Evolutionary conservation across 768 basidiomycete species (phyloP).

Genomic region (Stropharia rugosoannulata): DNA sequence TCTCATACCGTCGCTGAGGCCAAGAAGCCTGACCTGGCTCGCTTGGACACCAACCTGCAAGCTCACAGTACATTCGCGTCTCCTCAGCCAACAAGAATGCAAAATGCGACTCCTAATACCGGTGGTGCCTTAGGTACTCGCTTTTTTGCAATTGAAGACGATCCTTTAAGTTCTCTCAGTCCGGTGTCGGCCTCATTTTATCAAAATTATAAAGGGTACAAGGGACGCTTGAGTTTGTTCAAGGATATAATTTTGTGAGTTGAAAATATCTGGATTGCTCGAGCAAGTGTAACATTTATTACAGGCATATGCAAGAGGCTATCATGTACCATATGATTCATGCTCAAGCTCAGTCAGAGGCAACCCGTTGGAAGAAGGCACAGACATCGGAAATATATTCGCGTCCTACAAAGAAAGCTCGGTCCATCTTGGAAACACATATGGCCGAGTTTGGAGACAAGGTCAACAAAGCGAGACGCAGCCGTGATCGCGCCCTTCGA

Average conservation of each 20-base stretch:
- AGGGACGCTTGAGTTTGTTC: slow-evolving; percentile 17
- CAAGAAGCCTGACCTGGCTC: background rate
- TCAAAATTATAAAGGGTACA: slow-evolving; percentile 8
- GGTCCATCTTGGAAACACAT: slow-evolving; percentile 23
- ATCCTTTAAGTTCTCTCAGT: background rate
- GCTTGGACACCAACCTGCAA: no score
- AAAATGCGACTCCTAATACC: no score
- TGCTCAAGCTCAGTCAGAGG: slow-evolving; percentile 17
- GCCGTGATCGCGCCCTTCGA: slow-evolving; percentile 20
- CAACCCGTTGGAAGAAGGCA: slow-evolving; percentile 29
- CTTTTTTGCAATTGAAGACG: background rate
- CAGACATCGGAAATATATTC: slow-evolving; percentile 27
- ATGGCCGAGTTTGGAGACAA: slow-evolving; percentile 16
- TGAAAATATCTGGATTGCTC: background rate
- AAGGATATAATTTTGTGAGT: slow-evolving; percentile 22
- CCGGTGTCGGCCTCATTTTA: background rate
- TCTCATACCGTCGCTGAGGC: background rate
- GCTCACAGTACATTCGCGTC: no score
- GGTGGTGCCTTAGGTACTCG: no score
- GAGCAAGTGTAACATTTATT: background rate
- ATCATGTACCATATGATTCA: slow-evolving; percentile 25
- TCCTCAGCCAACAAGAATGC: no score
- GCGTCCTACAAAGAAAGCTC: slow-evolving; percentile 25
- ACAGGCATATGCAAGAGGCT: slow-evolving; percentile 27
- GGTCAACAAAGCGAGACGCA: slow-evolving; percentile 15